Evolutionary conservation across 1,284 basidiomycete genomes (phyloP).

Genomic region (Microbotryum scabiosae): DNA sequence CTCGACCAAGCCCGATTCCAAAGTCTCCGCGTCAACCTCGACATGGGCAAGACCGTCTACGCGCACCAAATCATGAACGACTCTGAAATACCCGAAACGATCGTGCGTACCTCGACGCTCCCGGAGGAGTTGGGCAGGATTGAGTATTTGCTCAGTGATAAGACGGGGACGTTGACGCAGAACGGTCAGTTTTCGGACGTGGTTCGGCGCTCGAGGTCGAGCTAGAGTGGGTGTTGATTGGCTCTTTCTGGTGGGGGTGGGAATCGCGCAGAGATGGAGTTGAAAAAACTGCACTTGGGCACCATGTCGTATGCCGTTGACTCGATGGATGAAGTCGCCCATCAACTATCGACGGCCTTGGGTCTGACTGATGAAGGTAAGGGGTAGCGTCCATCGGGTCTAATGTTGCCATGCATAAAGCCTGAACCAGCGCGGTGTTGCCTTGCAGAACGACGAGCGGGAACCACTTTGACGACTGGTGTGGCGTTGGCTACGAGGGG

Average conservation of each 20-base stretch:
- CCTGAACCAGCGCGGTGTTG: not conserved
- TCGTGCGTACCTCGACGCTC: constrained; percentile 90
- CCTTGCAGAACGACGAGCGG: not conserved
- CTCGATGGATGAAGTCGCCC: constrained; percentile 94
- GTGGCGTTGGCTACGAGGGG: constrained; percentile 71
- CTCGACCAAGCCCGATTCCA: not conserved
- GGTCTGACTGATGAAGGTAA: constrained; percentile 41
- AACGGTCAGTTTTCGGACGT: constrained; percentile 57
- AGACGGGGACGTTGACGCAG: constrained; percentile 95
- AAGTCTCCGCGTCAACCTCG: constrained; percentile 92
- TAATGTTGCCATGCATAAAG: not conserved
- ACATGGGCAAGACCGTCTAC: constrained; percentile 99
- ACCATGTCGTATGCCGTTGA: constrained; percentile 95
- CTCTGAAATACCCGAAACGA: constrained; percentile 82
- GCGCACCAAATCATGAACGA: constrained; percentile 92
- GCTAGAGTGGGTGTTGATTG: not conserved
- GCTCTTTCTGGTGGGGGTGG: not conserved
- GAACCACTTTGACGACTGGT: constrained; percentile 50
- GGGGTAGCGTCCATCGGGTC: not conserved
- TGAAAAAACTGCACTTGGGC: constrained; percentile 97
- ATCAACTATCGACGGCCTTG: constrained; percentile 74
- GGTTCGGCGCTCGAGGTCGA: not conserved
- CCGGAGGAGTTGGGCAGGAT: constrained; percentile 95
- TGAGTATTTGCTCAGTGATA: constrained; percentile 91
- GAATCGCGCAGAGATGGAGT: constrained; percentile 75